phyloP scores from a whole-genome alignment of 768 basidiomycete species.

The Leccinum incarnatum region DNA sequence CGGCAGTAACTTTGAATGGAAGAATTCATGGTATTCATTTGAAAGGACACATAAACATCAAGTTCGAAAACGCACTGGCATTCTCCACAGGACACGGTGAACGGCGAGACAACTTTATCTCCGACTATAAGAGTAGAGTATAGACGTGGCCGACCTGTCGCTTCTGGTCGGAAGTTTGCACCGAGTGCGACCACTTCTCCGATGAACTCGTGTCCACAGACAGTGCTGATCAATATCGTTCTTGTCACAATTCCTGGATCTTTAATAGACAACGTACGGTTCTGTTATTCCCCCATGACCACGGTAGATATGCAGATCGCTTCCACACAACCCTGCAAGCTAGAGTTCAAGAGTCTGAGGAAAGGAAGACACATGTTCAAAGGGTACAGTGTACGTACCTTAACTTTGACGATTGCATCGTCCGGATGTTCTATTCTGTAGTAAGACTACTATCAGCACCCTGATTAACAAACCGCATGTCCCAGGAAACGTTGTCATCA shows the following conservation, averaged over 20 bases:
- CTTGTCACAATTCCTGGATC: neutral
- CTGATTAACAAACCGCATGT: neutral
- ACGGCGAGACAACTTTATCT: constrained; percentile 77
- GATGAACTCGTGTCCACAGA: constrained; percentile 75
- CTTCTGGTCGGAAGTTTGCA: constrained; percentile 45
- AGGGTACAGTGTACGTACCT: constrained; percentile 37
- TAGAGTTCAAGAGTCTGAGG: constrained; percentile 22
- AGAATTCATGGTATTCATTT: neutral
- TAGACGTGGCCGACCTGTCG: constrained; percentile 52
- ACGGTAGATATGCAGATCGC: constrained; percentile 74
- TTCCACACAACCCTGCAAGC: constrained; percentile 70
- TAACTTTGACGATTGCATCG: constrained; percentile 76
- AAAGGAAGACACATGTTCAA: neutral
- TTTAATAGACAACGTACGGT: constrained; percentile 41
- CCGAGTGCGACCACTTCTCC: constrained; percentile 72
- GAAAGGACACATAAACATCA: neutral
- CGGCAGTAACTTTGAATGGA: constrained; percentile 55
- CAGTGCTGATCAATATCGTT: constrained; percentile 41
- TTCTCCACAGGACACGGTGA: constrained; percentile 81
- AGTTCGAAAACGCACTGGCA: constrained; percentile 58
- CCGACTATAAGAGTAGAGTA: constrained; percentile 66
- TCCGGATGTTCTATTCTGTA: constrained; percentile 66
- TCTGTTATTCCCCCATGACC: constrained; percentile 53
- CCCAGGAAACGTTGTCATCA: neutral
- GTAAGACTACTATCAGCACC: neutral